phyloP scores from a whole-genome alignment of 2,329 filamentous ascomycete species.

The Ceratocystis huliohia region DNA sequence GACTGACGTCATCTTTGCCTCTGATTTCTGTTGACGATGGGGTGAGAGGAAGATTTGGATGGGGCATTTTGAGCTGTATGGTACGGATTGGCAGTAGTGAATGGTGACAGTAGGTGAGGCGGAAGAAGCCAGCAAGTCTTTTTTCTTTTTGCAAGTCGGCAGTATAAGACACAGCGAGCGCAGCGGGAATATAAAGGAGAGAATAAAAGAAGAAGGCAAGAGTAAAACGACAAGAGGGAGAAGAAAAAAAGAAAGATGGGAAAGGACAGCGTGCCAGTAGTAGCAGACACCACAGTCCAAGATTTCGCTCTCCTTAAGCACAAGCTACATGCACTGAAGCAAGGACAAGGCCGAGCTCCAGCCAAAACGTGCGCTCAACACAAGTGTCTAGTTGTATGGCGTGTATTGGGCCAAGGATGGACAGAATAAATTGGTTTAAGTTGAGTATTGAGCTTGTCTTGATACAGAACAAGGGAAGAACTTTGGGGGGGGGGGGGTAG shows the following conservation, averaged over 20 bases:
- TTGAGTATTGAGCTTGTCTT: background rate
- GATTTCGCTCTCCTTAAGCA: background rate
- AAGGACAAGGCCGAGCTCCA: background rate
- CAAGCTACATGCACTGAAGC: background rate
- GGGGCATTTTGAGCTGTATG: constrained; percentile 44
- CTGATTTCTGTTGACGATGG: constrained; percentile 72
- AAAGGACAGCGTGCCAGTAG: background rate
- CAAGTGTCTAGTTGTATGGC: background rate
- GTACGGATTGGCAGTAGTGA: background rate
- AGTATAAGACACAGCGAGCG: background rate
- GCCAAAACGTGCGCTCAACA: background rate
- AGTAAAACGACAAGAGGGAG: constrained; percentile 17
- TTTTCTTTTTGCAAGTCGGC: background rate
- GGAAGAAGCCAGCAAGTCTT: background rate
- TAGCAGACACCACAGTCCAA: constrained; percentile 2
- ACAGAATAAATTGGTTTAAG: background rate
- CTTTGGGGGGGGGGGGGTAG: background rate
- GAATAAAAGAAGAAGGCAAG: background rate
- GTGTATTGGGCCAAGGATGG: background rate
- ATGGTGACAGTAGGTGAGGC: background rate
- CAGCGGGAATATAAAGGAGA: background rate
- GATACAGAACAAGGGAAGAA: background rate
- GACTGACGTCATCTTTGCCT: constrained; percentile 53
- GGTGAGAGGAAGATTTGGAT: constrained; percentile 55
- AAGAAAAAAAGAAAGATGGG: background rate